Evolutionary conservation across 1,284 basidiomycete genomes (phyloP).

Genomic region (Vanrija sp.): DNA sequence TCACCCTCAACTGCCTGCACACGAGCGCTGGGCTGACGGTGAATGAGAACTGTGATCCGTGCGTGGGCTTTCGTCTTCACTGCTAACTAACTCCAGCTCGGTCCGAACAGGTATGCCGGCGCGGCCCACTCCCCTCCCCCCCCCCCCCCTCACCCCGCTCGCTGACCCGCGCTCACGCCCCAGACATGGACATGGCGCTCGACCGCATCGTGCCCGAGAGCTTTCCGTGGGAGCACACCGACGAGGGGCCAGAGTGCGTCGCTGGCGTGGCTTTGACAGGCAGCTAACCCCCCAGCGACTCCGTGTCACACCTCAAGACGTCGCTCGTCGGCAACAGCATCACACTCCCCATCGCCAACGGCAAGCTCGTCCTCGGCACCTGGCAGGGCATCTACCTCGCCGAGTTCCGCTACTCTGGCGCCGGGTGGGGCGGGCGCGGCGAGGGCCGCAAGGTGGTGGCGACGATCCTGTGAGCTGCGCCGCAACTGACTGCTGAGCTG

Average conservation of each 20-base stretch:
- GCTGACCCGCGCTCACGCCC: conserved; percentile 3
- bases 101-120: conserved; percentile 23
- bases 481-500: not conserved
- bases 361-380: conserved; percentile 75
- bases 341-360: conserved; percentile 79
- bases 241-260: conserved; percentile 81
- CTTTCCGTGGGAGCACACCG: conserved; percentile 81
- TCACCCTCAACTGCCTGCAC: conserved; percentile 66
- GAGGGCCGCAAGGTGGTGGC: conserved; percentile 43
- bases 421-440: conserved; percentile 40
- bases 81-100: conserved; percentile 15
- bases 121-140: not conserved
- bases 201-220: conserved; percentile 83
- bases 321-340: conserved; percentile 76
- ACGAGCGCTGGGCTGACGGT: conserved; percentile 79
- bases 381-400: conserved; percentile 66
- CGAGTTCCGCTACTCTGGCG: conserved; percentile 37
- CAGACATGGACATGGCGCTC: conserved; percentile 68
- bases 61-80: conserved; percentile 18
- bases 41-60: conserved; percentile 46
- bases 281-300: conserved; percentile 36
- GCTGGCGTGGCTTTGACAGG: no score
- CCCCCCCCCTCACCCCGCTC: conserved; percentile 1
- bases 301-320: conserved; percentile 84
- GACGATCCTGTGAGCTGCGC: conserved; percentile 32